phyloP scores from a whole-genome alignment of 306 rosid genomes.

The Castanospermum australe region DNA sequence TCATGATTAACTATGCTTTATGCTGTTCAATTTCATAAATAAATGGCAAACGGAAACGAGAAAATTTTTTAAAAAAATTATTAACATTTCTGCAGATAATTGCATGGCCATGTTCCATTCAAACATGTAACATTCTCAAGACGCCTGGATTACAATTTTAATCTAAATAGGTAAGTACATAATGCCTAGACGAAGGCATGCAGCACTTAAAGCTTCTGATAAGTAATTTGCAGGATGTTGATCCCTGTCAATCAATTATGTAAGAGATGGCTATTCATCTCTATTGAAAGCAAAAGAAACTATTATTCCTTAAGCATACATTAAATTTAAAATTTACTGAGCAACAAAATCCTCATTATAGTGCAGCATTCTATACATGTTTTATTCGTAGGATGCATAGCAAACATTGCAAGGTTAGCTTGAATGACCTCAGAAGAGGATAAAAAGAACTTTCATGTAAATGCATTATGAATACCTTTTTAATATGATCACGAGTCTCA shows the following conservation, averaged over 20 bases:
- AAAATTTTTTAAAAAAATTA: no score
- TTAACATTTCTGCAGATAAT: not conserved
- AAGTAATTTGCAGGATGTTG: not conserved
- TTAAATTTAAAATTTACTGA: not conserved
- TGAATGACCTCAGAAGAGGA: not conserved
- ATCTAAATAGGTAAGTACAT: not conserved
- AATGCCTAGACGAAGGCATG: not conserved
- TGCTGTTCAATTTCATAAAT: not conserved
- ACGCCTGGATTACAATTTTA: not conserved
- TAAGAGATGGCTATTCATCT: not conserved
- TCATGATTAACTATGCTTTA: not conserved
- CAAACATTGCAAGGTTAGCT: not conserved
- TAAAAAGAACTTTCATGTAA: not conserved
- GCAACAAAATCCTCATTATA: not conserved
- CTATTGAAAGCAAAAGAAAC: not conserved
- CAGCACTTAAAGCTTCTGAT: not conserved
- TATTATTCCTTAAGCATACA: not conserved
- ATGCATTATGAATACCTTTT: constrained; percentile 55
- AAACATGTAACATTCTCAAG: not conserved
- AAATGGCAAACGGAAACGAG: constrained; percentile 9
- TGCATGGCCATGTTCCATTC: not conserved
- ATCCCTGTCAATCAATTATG: not conserved
- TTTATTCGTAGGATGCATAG: constrained; percentile 4
- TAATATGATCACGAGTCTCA: constrained; percentile 57
- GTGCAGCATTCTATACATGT: not conserved